These are phyloP conservation scores for Thalassiosira allenii DNA, from an alignment of 352 stramenopile genomes.

Conservation along the genomic window DNA sequence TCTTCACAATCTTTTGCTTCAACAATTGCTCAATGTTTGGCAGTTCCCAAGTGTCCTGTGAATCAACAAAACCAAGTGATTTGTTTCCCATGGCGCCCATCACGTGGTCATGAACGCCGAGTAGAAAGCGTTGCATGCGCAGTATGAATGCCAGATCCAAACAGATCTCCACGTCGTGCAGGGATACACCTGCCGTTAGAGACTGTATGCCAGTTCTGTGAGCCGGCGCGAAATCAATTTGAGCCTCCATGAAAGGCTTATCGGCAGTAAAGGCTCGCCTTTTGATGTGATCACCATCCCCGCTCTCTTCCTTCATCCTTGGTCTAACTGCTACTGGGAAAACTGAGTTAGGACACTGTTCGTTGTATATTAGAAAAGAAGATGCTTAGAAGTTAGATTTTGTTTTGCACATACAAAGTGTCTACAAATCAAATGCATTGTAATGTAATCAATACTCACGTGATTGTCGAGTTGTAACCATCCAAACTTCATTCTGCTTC, in stretches of 20 bases:
- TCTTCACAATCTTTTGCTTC: conserved; percentile 31
- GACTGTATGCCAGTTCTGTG: conserved; percentile 72
- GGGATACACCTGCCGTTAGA: conserved; percentile 41
- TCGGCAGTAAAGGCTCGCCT: conserved; percentile 26
- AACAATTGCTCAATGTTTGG: conserved; percentile 33
- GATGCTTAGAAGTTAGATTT: too few relatives aligned
- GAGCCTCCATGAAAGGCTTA: conserved; percentile 68
- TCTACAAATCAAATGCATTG: too few relatives aligned
- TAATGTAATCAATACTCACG: too few relatives aligned
- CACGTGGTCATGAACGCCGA: conserved; percentile 69
- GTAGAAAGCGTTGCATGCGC: conserved; percentile 70
- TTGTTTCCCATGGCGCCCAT: conserved; percentile 27
- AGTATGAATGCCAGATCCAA: conserved; percentile 81
- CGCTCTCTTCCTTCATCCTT: conserved; percentile 20
- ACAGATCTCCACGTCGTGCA: conserved; percentile 67
- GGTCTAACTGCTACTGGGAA: conserved; percentile 80
- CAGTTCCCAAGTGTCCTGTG: conserved; percentile 33
- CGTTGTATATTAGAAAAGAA: too few relatives aligned
- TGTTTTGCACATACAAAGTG: too few relatives aligned
- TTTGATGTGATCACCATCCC: background rate
- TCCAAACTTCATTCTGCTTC: conserved; percentile 60
- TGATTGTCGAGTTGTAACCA: conserved; percentile 86
- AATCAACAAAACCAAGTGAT: conserved; percentile 24
- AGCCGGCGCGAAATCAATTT: conserved; percentile 66
- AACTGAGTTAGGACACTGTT: conserved; percentile 69